Evolutionary conservation across 768 basidiomycete genomes (phyloP), one percentile per base, ranked within the genome.

Genomic region (Rhizopogon roseolus): DNA sequence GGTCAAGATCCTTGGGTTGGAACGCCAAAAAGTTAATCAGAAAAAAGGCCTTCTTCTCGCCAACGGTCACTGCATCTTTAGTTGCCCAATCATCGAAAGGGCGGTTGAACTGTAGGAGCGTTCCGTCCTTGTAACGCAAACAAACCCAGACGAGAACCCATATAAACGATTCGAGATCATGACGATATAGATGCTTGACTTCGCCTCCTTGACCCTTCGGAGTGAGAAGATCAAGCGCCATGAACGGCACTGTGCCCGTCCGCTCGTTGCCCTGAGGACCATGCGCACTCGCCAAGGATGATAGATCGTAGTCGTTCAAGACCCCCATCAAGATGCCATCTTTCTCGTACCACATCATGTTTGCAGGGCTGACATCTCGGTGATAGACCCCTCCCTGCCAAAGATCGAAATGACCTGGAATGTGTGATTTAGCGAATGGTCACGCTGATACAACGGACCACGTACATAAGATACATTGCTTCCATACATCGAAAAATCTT

Each of bases 271-370:
- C 48, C 6, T 13, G 51, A 10, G 14, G 34, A 11, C 25, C 22
- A 0, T 17, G 14, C 9, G 8, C 50, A 37, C 22, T 17, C 29
- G 8, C 10, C 29, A 32, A 32, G 29, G 29, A 32, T 32, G 29
- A 32, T 32, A 50, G 54, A 27, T 61, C 61, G 22, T 61, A 62
- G 34, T 62, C 55, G 32, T 57, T 61, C 8, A 62, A 22, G 2
- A 61, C 57, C 1, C 57, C 61, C 4, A 43, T 53, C 4, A 56
- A 10, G 7, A 29, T 19, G 19, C 45, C 57, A 3, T 28, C 10
- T 5, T 11, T 13, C 5, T 6, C 9, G 9, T 49, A 17, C 41
- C 50, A 61, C 60, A 58, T 62, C 41, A 62, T 37, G n/a, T 61
- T 62, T 2, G 19, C 3, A 10, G 25, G 28, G 45, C 60, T 61